Conservation (phyloP, 2,329 filamentous ascomycete species). For the Verticillium nonalfalfae region DNA sequence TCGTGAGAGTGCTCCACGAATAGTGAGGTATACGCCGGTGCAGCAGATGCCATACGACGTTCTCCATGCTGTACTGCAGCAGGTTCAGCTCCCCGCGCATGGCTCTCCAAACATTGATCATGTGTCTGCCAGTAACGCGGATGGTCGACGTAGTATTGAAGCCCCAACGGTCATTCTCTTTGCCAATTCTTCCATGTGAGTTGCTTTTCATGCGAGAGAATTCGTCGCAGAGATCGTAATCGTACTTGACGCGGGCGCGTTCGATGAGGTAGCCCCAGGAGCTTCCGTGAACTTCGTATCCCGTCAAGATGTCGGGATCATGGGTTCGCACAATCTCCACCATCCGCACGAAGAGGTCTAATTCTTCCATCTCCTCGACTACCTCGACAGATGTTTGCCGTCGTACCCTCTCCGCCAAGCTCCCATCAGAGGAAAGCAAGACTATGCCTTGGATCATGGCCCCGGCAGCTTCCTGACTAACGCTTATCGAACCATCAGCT, state of each 20-base stretch:
- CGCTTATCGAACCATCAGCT: conserved; percentile 58
- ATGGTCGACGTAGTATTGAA: conserved; percentile 92
- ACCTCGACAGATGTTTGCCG: conserved; percentile 59
- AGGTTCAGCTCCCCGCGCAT: conserved; percentile 92
- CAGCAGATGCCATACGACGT: conserved; percentile 85
- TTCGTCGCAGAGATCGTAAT: conserved; percentile 86
- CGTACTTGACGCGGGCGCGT: conserved; percentile 76
- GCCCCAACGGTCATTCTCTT: conserved; percentile 84
- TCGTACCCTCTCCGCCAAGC: conserved; percentile 53
- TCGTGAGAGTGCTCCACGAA: conserved; percentile 68
- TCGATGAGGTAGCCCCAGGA: conserved; percentile 98
- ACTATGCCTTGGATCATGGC: conserved; percentile 63
- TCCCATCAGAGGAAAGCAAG: conserved; percentile 58
- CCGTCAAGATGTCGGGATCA: conserved; percentile 90
- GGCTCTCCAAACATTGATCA: conserved; percentile 95
- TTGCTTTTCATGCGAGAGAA: conserved; percentile 83
- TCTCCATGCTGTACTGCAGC: conserved; percentile 93
- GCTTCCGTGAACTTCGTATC: conserved; percentile 87
- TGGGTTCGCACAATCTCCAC: conserved; percentile 76
- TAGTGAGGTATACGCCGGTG: conserved; percentile 88
- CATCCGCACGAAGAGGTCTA: conserved; percentile 79
- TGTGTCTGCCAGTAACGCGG: conserved; percentile 85
- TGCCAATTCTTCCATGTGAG: conserved; percentile 77
- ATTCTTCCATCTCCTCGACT: conserved; percentile 69
- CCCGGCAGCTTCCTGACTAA: conserved; percentile 34